Base-by-base conservation (phyloP, 148 eudicot genomes). In the Silene conica region DNA sequence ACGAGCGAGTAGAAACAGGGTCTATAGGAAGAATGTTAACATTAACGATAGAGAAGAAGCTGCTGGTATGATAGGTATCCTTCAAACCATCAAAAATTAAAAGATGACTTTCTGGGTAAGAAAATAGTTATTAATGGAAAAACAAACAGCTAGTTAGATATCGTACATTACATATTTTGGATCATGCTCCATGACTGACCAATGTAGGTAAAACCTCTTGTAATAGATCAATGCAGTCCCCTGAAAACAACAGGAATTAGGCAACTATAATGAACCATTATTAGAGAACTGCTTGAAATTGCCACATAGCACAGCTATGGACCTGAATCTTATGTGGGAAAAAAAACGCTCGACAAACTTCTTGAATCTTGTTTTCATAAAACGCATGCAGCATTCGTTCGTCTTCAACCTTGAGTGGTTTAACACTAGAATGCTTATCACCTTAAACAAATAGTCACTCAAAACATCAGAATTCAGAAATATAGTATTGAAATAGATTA, bases 151-250 rank as follows among this genome's bases (percentile, higher is more conserved):
- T 12, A 60, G 68, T 72, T 25, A n/a, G 25, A 50, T 46, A 58
- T 62, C 93, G 83, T 90, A 94, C 98, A 94, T 94, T 20, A 92
- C 89, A 82, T 86, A 79, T 86, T 90, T 96, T 9, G 99, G 99
- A 73, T 96, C 94, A 80, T 92, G 97, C 78, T 92, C 93, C 99
- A 95, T 92, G 77, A 92, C 99, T 12, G 99, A 92, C 97, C 97
- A 95, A 76, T 83, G 88, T 71, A 96, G 86, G 81, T 92, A 92
- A 81, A 96, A 96, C 82, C 99, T 90, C 80, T 96, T 92, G 73
- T 90, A 96, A 79, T 89, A 96, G 65, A 86, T 89, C 38, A 96
- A 90, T 66, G 99, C 97, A 73, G 99, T 96, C 54, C 91, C 99
- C 99, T 96, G 84, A 72, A 87, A 67, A 80, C 16, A 59, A 77